Base-by-base conservation (phyloP, 2,329 filamentous ascomycete species). In the Microdochium trichocladiopsis region DNA sequence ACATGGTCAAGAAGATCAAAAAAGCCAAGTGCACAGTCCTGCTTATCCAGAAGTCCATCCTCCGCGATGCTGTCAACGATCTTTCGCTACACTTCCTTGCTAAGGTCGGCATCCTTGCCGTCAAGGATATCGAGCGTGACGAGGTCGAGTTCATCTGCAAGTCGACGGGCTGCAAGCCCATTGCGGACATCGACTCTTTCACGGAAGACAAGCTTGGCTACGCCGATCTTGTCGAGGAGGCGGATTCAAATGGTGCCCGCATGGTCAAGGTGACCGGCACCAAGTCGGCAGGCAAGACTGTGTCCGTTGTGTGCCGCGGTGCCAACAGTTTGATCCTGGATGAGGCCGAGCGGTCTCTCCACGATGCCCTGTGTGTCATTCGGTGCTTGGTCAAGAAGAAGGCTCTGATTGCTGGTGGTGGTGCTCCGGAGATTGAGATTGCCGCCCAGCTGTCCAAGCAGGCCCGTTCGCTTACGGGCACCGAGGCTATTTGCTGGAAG, bases 1-100 rank as follows among this genome's bases (percentile, higher is more conserved):
- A 97, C 78, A 89, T 99, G 84, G 92, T 95, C 68, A 97, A 99
- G 83, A 99, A 97, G 82, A 99, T 99, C 73, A 96, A 97, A 77
- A 99, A 97, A 81, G 92, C 94, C 61, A 99, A 97, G 79, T 99
- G 94, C 77, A 99, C 99, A 65, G 94, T 99, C 45, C 84, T 97
- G 47, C 79, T 99, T 60, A 97, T 99, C 62, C 94, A 99, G 68
- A 99, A 99, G 76, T 97, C 93, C 14, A 99, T 99, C 62, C 84
- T 99, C 54, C 86, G 94, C 62, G 94, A 99, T 65, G 94, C 94
- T 33, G 92, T 99, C 69, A 99, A 99, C 76, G 94, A 99, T 63
- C 81, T 99, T 53, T 95, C 90, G 56, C 82, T 99, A 58, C 94
- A 99, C 75, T 99, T 99, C 81, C 80, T 99, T 58, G 90, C 94